Evolutionary conservation across 208 protist species (phyloP).

Genomic region (Wallacemonas sp.): DNA sequence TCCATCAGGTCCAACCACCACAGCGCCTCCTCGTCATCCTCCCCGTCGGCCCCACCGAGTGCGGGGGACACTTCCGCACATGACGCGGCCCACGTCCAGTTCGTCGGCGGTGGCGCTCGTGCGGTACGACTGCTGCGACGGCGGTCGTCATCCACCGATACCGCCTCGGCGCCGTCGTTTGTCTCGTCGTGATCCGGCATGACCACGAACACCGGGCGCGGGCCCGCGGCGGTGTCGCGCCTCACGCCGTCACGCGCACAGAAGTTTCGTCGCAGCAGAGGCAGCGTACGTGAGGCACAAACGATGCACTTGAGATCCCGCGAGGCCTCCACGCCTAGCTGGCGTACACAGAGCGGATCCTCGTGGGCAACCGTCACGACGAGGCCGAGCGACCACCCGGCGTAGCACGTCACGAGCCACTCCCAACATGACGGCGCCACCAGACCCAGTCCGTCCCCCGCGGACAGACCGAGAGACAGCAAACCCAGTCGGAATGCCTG

Average conservation of each 20-base stretch:
- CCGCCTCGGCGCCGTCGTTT: not conserved
- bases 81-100: not conserved
- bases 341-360: conserved; percentile 19
- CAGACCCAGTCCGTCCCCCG: conserved; percentile 45
- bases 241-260: conserved; percentile 3
- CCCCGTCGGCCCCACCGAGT: not conserved
- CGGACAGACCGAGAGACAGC: conserved; percentile 37
- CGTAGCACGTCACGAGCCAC: conserved; percentile 73
- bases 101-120: not conserved
- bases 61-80: not conserved
- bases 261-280: conserved; percentile 14
- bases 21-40: conserved; percentile 37
- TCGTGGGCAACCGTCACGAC: conserved; percentile 41
- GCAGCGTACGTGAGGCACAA: conserved; percentile 39
- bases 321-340: conserved; percentile 22
- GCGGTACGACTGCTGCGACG: not conserved
- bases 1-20: conserved; percentile 57
- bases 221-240: not conserved
- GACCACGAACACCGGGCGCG: not conserved
- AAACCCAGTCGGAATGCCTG: conserved; percentile 52
- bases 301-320: conserved; percentile 42
- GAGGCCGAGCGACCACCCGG: conserved; percentile 41
- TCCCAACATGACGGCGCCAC: conserved; percentile 72
- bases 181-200: not conserved
- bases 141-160: not conserved